Conservation (phyloP, 2,329 filamentous ascomycete genomes). For the Blastomyces emzantsi region DNA sequence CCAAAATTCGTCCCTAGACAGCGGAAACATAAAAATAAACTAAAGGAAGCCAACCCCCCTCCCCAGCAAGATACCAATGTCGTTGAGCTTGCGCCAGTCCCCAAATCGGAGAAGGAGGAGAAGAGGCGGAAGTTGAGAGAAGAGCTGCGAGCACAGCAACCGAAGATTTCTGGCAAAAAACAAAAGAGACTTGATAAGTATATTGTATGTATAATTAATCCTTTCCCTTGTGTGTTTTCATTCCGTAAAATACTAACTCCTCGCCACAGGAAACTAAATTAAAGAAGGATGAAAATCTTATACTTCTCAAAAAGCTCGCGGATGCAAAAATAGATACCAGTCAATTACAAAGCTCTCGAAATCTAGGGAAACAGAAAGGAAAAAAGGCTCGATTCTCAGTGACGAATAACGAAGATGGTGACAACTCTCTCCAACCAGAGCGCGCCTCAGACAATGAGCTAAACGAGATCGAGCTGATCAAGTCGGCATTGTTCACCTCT, state of each 20-base stretch:
- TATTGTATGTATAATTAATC: conserved; percentile 40
- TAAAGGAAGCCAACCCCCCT: conserved; percentile 12
- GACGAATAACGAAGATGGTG: conserved; percentile 14
- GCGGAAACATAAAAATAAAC: conserved; percentile 47
- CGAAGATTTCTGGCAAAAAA: conserved; percentile 55
- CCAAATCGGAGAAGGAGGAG: conserved; percentile 46
- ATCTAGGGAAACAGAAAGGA: conserved; percentile 62
- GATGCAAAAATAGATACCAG: conserved; percentile 72
- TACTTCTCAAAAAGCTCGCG: conserved; percentile 73
- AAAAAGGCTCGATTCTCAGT: conserved; percentile 11
- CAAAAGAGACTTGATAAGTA: conserved; percentile 61
- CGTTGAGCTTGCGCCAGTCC: conserved; percentile 34
- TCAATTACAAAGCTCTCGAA: conserved; percentile 66
- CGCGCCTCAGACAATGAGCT: not conserved
- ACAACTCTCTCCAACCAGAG: conserved; percentile 14
- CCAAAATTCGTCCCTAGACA: conserved; percentile 47
- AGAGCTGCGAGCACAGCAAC: conserved; percentile 46
- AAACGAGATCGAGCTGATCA: not conserved
- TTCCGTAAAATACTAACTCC: conserved; percentile 8
- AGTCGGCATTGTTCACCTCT: not conserved
- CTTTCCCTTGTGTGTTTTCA: not conserved
- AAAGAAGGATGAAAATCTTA: conserved; percentile 83
- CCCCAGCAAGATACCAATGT: conserved; percentile 40
- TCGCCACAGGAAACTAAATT: conserved; percentile 66
- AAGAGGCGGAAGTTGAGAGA: conserved; percentile 45